Conservation (phyloP, 202 grass and related monocot genomes). For the Digitaria exilis region DNA sequence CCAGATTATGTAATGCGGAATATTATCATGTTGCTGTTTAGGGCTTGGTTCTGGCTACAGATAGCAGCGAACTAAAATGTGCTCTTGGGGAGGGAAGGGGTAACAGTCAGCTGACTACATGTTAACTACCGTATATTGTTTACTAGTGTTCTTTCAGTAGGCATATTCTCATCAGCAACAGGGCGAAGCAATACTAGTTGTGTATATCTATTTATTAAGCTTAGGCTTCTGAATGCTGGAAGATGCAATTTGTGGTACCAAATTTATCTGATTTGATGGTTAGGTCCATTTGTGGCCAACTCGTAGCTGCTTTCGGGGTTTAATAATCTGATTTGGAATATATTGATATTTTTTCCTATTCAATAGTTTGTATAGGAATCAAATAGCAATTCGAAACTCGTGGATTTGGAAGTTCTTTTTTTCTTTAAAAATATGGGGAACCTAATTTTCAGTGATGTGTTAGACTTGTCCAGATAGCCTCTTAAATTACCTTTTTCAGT, state of each 20-base stretch:
- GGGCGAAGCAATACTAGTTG: not conserved
- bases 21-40: constrained; percentile 7
- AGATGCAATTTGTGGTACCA: not conserved
- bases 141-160: not conserved
- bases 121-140: not conserved
- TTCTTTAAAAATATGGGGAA: not conserved
- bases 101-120: not conserved
- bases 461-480: not conserved
- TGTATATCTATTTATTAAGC: not conserved
- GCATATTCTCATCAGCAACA: not conserved
- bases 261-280: constrained; percentile 8
- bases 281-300: constrained; percentile 1
- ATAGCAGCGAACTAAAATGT: not conserved
- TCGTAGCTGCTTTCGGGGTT: not conserved
- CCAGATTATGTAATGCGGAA: constrained; percentile 7
- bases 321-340: constrained; percentile 15
- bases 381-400: not conserved
- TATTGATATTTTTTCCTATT: not conserved
- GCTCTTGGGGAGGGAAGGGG: not conserved
- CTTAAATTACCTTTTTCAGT: not conserved
- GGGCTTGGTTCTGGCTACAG: not conserved
- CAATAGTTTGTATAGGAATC: constrained; percentile 26
- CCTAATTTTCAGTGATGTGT: not conserved
- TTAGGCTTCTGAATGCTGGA: not conserved
- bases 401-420: constrained; percentile 4